These are phyloP conservation scores for Baeospora myosura DNA, from an alignment of 1,284 basidiomycete genomes.

Conservation along the genomic window DNA sequence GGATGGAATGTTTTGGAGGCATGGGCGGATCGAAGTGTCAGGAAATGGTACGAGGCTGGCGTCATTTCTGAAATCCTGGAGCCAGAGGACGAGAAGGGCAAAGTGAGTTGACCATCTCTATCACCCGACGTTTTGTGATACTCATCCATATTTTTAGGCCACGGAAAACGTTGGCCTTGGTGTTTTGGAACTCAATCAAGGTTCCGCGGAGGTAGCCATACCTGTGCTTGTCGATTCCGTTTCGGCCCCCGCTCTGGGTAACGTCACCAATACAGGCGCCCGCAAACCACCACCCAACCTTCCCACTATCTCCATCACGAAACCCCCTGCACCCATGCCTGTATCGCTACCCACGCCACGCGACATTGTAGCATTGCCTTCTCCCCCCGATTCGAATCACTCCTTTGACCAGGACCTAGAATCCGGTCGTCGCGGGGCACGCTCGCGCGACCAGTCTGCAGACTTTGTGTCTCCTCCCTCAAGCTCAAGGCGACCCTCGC, in stretches of 20 bases:
- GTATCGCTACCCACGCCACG: conserved; percentile 55
- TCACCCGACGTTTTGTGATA: conserved; percentile 6
- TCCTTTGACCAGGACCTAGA: conserved; percentile 55
- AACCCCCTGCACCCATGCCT: conserved; percentile 60
- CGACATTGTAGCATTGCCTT: conserved; percentile 44
- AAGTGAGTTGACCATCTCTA: conserved; percentile 30
- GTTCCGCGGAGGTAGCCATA: conserved; percentile 41
- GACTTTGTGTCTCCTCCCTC: not conserved
- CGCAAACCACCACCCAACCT: conserved; percentile 18
- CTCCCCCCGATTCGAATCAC: conserved; percentile 36
- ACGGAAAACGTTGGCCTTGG: conserved; percentile 30
- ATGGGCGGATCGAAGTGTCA: conserved; percentile 80
- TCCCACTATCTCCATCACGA: conserved; percentile 58
- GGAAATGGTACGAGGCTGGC: conserved; percentile 78
- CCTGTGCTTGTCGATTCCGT: conserved; percentile 36
- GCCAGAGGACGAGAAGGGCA: conserved; percentile 36
- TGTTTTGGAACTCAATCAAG: conserved; percentile 29
- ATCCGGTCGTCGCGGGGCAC: conserved; percentile 33
- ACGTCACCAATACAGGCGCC: conserved; percentile 14
- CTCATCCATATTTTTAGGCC: conserved; percentile 14
- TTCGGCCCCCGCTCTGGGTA: not conserved
- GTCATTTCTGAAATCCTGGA: conserved; percentile 44
- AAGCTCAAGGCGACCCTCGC: not conserved
- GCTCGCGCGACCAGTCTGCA: not conserved
- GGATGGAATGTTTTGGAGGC: conserved; percentile 90